A percentile compares a stretch with the other conserved stretches of the same genome.
phyloP scores from a whole-genome alignment of 164 flowering plant genomes.

The Macadamia integrifolia region DNA sequence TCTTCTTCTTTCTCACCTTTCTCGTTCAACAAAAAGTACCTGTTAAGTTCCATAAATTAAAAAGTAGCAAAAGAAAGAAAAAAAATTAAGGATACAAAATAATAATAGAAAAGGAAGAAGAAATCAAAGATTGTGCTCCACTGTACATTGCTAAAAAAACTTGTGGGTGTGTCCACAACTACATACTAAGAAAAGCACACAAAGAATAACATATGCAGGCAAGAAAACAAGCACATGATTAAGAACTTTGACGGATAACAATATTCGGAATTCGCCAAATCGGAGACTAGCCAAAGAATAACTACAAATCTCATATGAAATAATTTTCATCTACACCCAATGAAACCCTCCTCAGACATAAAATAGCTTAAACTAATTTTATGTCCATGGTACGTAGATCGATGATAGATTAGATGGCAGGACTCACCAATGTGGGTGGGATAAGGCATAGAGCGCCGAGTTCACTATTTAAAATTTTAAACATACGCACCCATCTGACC shows the following conservation, averaged over 20 bases:
- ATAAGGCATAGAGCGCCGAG: too few species aligned
- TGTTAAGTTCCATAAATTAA: conserved; percentile 16
- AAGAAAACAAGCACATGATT: background rate
- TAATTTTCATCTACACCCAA: background rate
- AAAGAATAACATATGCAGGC: background rate
- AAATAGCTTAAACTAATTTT: background rate
- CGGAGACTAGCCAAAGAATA: background rate
- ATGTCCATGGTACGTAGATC: background rate
- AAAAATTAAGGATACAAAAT: background rate
- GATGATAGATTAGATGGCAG: background rate
- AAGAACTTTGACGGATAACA: background rate
- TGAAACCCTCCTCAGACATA: too few species aligned
- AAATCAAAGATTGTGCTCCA: background rate
- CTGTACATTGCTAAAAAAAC: background rate
- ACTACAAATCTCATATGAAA: background rate
- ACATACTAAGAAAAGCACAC: background rate
- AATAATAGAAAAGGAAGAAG: background rate
- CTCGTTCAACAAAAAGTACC: conserved; percentile 71
- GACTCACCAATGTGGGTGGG: too few species aligned
- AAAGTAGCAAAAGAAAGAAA: background rate
- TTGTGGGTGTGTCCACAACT: background rate
- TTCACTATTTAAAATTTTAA: too few species aligned
- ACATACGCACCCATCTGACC: background rate
- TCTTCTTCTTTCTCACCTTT: conserved; percentile 79
- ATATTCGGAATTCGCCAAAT: too few species aligned